phyloP scores from a whole-genome alignment of 2,329 filamentous ascomycete genomes.

The Diaporthe longicolla region DNA sequence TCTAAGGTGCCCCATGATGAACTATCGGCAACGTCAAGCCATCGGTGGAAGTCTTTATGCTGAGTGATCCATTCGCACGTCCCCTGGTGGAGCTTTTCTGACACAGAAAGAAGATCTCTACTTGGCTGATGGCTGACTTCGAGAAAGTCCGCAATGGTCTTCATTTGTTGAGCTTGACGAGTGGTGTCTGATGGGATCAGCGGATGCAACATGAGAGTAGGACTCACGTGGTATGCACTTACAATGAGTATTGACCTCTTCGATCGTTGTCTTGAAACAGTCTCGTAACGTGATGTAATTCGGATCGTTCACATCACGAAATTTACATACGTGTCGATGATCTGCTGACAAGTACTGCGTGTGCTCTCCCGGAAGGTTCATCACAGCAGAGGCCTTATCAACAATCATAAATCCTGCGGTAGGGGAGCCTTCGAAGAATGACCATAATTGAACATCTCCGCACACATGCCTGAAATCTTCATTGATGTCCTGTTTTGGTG shows the following conservation, averaged over 20 bases:
- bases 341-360: not conserved
- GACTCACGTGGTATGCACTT: no score
- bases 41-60: not conserved
- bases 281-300: not conserved
- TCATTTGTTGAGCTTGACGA: no score
- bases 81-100: not conserved
- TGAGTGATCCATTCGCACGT: not conserved
- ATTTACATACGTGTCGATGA: not conserved
- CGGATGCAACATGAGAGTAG: not conserved
- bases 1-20: not conserved
- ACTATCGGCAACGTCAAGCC: not conserved
- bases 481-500: not conserved
- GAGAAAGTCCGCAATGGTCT: no score
- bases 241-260: not conserved
- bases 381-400: not conserved
- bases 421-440: not conserved
- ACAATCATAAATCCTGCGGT: not conserved
- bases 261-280: not conserved
- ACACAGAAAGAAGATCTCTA: not conserved
- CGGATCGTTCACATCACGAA: not conserved
- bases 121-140: not conserved
- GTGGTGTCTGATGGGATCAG: not conserved
- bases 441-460: not conserved
- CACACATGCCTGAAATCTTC: slow-evolving; percentile 5
- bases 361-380: not conserved